These are phyloP conservation scores for Tolypocladium paradoxum DNA, from an alignment of 2,329 filamentous ascomycete genomes.

Conservation along the genomic window DNA sequence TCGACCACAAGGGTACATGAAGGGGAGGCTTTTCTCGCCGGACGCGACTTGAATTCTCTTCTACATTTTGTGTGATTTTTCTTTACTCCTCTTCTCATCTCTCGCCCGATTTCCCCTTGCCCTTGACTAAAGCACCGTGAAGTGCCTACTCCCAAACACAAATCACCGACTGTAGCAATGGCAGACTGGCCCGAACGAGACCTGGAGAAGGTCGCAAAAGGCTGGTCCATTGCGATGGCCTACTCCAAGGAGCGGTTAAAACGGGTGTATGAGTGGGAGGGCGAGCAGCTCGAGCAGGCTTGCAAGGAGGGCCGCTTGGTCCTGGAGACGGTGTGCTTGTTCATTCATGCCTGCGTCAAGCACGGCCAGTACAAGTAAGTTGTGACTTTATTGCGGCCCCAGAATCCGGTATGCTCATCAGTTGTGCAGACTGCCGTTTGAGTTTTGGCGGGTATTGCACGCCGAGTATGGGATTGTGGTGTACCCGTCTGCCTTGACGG, in stretches of 20 bases:
- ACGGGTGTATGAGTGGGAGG: slow-evolving; percentile 19
- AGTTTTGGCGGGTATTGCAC: slow-evolving; percentile 27
- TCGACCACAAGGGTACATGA: neutral
- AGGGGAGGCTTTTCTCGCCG: neutral
- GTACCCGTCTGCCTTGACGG: slow-evolving; percentile 27
- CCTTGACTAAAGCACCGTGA: too few species aligned
- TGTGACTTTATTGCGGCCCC: neutral
- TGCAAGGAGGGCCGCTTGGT: slow-evolving; percentile 21
- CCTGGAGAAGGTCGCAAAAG: slow-evolving; percentile 23
- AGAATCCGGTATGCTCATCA: neutral
- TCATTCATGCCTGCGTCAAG: slow-evolving; percentile 27
- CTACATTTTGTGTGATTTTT: neutral
- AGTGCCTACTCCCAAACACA: neutral
- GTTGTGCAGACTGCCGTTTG: slow-evolving; percentile 19
- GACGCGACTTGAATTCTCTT: neutral
- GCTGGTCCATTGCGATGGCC: slow-evolving; percentile 25
- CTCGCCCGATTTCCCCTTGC: too few species aligned
- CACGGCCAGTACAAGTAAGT: slow-evolving; percentile 24
- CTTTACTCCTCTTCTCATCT: neutral
- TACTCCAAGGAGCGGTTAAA: slow-evolving; percentile 23
- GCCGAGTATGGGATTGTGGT: slow-evolving; percentile 29
- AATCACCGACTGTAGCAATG: slow-evolving; percentile 6
- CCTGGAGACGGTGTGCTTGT: slow-evolving; percentile 28
- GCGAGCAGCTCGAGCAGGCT: slow-evolving; percentile 21
- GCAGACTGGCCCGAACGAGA: slow-evolving; percentile 16